Base-by-base conservation (phyloP, 306 rosid genomes). In the Datisca glomerata region DNA sequence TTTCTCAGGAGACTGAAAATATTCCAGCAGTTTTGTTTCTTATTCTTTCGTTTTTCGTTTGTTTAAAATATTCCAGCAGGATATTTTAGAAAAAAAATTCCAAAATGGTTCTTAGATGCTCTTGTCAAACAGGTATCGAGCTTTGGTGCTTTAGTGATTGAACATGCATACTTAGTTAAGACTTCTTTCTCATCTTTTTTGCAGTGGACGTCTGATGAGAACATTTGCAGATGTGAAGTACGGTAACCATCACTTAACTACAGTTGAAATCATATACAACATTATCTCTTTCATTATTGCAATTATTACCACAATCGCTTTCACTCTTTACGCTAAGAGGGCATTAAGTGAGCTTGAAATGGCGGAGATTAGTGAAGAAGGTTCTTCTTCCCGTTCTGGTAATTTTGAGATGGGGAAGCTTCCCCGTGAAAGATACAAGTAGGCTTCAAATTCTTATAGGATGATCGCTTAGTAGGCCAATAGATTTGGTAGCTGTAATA, bases 251-350 rank as follows among this genome's bases (percentile, higher is more conserved):
- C 95, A 54, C 43, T 39, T 89, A 66, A 89, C 98, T 8, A 66
- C 80, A 0, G 74, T 89, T 25, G 98, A 84, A 71, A 89, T 89
- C 3, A 70, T 84, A 31, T 89, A 89, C 78, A 89, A 89, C 61
- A 36, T 65, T 53, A 65, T 80, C 50, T 84, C 98, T 35, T 78
- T 84, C 59, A 44, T 91, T 22, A 36, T 91, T 21, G 92, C 98
- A 6, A 47, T 84, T n/a, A 44, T 84, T 39, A 91, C 91, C 43
- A 80, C 76, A 8, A 38, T 80, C 64, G 93, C 67, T 37, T 91
- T 91, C 65, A 84, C 98, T 14, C 68, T 91, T 32, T 91, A 80
- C 58, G 92, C 96, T 8, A 91, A 80, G 61, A 84, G 71, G 65
- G 70, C 79, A 32, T 55, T 91, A 10, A 63, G 74, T 53, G 70